A percentile compares a stretch with the other conserved stretches of the same genome.
These are phyloP conservation scores for Gardenia jasminoides DNA, from an alignment of 257 asterid genomes.

Conservation along the genomic window DNA sequence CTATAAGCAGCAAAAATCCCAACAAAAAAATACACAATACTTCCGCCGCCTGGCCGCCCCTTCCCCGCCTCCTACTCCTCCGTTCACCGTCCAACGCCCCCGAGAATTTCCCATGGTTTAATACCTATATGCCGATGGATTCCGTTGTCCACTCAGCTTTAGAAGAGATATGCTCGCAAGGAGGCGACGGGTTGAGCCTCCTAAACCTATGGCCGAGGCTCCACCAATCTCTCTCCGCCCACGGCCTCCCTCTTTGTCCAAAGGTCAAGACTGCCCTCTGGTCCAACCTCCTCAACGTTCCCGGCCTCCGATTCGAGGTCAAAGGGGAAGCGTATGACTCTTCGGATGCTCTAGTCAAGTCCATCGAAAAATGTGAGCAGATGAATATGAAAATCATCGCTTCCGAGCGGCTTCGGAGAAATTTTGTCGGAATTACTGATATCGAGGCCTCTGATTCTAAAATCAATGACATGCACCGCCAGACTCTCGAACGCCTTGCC, in stretches of 20 bases:
- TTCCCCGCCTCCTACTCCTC: too few relatives aligned
- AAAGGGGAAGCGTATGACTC: conserved; percentile 26
- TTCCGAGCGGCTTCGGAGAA: conserved; percentile 59
- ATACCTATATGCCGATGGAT: conserved; percentile 48
- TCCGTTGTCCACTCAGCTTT: conserved; percentile 60
- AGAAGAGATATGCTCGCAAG: conserved; percentile 75
- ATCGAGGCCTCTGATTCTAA: conserved; percentile 45
- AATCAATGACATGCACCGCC: conserved; percentile 47
- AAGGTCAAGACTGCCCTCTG: conserved; percentile 67
- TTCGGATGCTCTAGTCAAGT: conserved; percentile 30
- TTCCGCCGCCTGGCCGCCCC: too few relatives aligned
- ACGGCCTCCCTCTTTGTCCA: conserved; percentile 55
- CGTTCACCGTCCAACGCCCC: too few relatives aligned
- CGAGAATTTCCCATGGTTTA: not conserved
- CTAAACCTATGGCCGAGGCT: conserved; percentile 64
- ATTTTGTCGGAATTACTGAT: conserved; percentile 76
- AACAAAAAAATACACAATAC: too few relatives aligned
- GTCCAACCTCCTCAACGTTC: conserved; percentile 63
- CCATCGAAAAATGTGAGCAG: conserved; percentile 53
- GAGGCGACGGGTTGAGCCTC: conserved; percentile 56
- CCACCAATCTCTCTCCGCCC: conserved; percentile 37
- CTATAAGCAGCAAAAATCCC: too few relatives aligned
- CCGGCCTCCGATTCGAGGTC: conserved; percentile 54
- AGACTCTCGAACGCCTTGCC: conserved; percentile 70
- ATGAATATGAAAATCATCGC: conserved; percentile 61